Evolutionary conservation across 768 basidiomycete genomes (phyloP).

Genomic region (Suillus paluster): DNA sequence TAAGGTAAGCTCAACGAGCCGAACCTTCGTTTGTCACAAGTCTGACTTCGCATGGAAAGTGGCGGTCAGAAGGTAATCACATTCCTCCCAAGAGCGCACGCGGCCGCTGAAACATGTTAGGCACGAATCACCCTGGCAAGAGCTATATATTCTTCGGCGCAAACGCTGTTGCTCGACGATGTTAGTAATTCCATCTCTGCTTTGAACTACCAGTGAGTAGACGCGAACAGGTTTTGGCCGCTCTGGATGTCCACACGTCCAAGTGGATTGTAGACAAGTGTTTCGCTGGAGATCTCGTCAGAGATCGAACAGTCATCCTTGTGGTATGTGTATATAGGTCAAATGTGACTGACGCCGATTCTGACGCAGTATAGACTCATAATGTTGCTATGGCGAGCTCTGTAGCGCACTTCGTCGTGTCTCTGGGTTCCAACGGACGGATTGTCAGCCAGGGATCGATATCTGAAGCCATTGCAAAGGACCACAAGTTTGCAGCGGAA

Average conservation of each 20-base stretch:
- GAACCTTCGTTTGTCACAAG: neutral
- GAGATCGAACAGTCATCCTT: slow-evolving; percentile 54
- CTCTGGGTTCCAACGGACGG: slow-evolving; percentile 56
- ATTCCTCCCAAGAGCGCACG: neutral
- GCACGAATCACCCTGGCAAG: slow-evolving; percentile 60
- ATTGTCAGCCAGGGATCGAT: slow-evolving; percentile 53
- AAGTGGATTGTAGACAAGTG: slow-evolving; percentile 55
- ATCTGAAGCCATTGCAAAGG: slow-evolving; percentile 48
- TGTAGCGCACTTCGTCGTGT: slow-evolving; percentile 48
- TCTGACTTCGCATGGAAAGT: slow-evolving; percentile 21
- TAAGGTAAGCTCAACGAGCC: slow-evolving; percentile 34
- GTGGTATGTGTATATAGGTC: slow-evolving; percentile 41
- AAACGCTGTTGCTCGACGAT: slow-evolving; percentile 74
- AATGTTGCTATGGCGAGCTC: slow-evolving; percentile 33
- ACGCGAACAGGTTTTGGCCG: slow-evolving; percentile 47
- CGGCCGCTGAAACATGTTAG: slow-evolving; percentile 18
- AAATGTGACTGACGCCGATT: neutral
- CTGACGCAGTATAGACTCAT: slow-evolving; percentile 30
- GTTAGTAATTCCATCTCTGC: slow-evolving; percentile 35
- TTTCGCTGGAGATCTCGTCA: slow-evolving; percentile 49
- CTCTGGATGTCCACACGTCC: slow-evolving; percentile 60
- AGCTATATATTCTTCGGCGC: slow-evolving; percentile 62
- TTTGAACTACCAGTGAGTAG: neutral
- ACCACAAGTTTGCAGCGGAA: slow-evolving; percentile 35
- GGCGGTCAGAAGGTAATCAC: slow-evolving; percentile 61